A percentile compares a stretch with the other conserved stretches of the same genome.
phyloP scores from a whole-genome alignment of 2,329 filamentous ascomycete species.

The Pyricularia pennisetigena region DNA sequence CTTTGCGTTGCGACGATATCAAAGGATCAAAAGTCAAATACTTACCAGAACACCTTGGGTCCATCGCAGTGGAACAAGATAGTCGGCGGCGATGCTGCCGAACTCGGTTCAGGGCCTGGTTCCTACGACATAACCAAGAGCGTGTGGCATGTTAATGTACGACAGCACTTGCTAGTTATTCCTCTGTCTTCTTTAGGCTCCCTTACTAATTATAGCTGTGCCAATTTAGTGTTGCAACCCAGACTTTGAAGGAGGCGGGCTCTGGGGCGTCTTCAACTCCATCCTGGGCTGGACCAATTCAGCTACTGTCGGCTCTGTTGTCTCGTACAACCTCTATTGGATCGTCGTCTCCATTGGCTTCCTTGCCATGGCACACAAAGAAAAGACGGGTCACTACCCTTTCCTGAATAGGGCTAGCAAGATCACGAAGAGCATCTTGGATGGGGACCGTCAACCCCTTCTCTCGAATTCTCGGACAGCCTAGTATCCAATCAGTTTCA shows the following conservation, averaged over 20 bases:
- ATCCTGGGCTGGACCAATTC: slow-evolving; percentile 83
- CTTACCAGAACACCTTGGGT: not conserved
- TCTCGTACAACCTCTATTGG: slow-evolving; percentile 88
- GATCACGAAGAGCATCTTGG: not conserved
- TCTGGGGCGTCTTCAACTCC: slow-evolving; percentile 83
- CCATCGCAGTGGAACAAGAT: slow-evolving; percentile 43
- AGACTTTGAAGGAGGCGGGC: slow-evolving; percentile 54
- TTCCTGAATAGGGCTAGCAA: slow-evolving; percentile 13
- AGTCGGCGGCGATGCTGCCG: slow-evolving; percentile 43
- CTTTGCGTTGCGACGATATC: not conserved
- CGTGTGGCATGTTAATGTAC: slow-evolving; percentile 73
- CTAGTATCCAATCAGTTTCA: not conserved
- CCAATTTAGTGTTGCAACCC: slow-evolving; percentile 58
- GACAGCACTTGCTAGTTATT: slow-evolving; percentile 14
- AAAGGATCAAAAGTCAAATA: not conserved
- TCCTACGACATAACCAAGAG: slow-evolving; percentile 68
- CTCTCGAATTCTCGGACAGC: not conserved
- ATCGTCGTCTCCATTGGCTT: slow-evolving; percentile 44
- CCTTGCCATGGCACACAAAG: slow-evolving; percentile 51
- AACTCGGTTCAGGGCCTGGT: slow-evolving; percentile 49
- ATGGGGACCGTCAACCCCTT: not conserved
- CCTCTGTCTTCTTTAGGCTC: not conserved
- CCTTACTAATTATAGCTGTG: not conserved
- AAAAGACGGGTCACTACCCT: slow-evolving; percentile 43
- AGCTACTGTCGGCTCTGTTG: slow-evolving; percentile 77